These are phyloP conservation scores for Articulospora tetracladia DNA, from an alignment of 495 filamentous ascomycete species.

Conservation along the genomic window DNA sequence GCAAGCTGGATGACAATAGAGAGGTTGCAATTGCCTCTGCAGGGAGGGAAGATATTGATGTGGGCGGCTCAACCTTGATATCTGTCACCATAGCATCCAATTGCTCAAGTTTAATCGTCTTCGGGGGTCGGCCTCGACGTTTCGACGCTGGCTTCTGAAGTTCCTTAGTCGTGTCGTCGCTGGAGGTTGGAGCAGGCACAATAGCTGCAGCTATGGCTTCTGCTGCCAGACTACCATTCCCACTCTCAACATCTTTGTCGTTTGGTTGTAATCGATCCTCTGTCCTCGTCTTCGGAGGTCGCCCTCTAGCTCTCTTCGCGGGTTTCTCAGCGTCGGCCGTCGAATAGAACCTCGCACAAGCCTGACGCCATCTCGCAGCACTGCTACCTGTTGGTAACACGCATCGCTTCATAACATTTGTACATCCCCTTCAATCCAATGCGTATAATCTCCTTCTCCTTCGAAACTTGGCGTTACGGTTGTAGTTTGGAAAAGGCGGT, in stretches of 20 bases:
- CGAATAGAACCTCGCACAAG: background rate
- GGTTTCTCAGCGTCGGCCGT: background rate
- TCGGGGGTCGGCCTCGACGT: background rate
- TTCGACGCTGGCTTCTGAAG: background rate
- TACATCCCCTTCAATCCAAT: constrained; percentile 9
- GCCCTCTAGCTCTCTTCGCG: background rate
- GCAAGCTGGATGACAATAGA: background rate
- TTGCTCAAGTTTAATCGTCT: no score
- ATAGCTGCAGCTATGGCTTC: background rate
- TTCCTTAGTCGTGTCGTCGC: no score
- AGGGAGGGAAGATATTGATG: no score
- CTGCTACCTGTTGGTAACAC: constrained; percentile 12
- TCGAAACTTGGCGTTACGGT: background rate
- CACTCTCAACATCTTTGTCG: no score
- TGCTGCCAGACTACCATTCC: background rate
- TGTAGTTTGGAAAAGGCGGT: background rate
- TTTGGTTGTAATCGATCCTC: no score
- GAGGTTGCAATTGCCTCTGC: background rate
- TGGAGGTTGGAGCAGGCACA: background rate
- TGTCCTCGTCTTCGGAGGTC: background rate
- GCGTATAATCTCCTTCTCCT: background rate
- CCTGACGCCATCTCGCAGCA: constrained; percentile 3
- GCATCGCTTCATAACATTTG: constrained; percentile 17
- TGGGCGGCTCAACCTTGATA: no score
- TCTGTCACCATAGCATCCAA: background rate